phyloP scores from a whole-genome alignment of 192 early-diverging fungal genomes.

The Umbelopsis vinacea region DNA sequence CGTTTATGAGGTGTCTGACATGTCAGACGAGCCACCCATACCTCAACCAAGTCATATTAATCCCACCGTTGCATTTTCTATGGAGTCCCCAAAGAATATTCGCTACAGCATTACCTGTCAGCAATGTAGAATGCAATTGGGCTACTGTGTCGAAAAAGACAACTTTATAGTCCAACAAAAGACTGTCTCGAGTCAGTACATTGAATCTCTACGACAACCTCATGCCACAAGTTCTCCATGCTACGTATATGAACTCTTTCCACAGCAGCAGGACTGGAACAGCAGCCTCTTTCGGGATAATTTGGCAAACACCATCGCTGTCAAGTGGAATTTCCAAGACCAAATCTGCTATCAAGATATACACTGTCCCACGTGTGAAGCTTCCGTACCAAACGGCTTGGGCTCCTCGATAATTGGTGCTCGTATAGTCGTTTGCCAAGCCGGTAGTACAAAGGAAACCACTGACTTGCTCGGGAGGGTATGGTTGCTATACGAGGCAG shows the following conservation, averaged over 20 bases:
- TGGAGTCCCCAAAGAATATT: background rate
- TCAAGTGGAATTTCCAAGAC: background rate
- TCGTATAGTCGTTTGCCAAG: slow-evolving; percentile 6
- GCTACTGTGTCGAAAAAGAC: background rate
- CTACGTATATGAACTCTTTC: slow-evolving; percentile 1
- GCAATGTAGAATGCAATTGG: slow-evolving; percentile 1
- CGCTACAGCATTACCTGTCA: background rate
- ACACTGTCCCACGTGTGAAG: slow-evolving; percentile 6
- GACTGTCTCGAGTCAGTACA: background rate
- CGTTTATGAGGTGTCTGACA: background rate
- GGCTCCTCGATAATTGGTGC: slow-evolving; percentile 5
- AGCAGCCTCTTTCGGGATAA: background rate
- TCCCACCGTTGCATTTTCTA: background rate
- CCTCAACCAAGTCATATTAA: background rate
- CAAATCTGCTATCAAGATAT: slow-evolving; percentile 1
- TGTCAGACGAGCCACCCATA: background rate
- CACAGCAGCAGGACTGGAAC: background rate
- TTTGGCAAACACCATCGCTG: background rate
- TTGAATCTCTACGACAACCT: background rate
- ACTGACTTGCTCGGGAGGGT: background rate
- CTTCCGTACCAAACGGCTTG: background rate
- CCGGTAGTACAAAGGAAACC: background rate
- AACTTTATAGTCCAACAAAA: background rate
- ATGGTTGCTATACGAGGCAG: slow-evolving; percentile 2
- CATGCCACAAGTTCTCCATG: background rate